Conservation (phyloP, 2,329 filamentous ascomycete genomes). For the Trichoderma pleuroti region DNA sequence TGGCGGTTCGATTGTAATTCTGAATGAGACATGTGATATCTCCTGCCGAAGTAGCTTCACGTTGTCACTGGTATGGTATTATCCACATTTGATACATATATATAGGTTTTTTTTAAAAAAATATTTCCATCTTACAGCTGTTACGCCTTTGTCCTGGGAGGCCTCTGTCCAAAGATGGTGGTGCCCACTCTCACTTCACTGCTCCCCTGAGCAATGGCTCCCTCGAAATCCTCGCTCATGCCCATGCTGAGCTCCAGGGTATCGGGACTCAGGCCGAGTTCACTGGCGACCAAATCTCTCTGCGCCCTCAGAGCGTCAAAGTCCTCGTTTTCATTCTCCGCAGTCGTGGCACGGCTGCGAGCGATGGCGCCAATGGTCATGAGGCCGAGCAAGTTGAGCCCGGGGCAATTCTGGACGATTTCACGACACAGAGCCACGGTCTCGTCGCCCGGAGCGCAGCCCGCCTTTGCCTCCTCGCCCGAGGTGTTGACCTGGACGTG, state of each 20-base stretch:
- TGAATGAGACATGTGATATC: not conserved
- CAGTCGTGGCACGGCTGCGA: slow-evolving; percentile 67
- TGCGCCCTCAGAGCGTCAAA: slow-evolving; percentile 68
- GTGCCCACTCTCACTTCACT: slow-evolving; percentile 88
- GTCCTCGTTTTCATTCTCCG: slow-evolving; percentile 86
- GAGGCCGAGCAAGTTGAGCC: slow-evolving; percentile 71
- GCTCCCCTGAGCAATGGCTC: slow-evolving; percentile 78
- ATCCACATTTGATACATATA: not conserved
- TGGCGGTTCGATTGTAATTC: not conserved
- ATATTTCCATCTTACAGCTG: not conserved
- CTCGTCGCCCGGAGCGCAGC: slow-evolving; percentile 65
- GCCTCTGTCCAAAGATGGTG: slow-evolving; percentile 85
- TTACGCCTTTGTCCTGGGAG: slow-evolving; percentile 61
- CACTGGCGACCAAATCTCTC: slow-evolving; percentile 64
- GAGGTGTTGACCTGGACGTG: slow-evolving; percentile 97
- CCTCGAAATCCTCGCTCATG: slow-evolving; percentile 96
- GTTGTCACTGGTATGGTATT: not conserved
- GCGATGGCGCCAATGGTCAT: slow-evolving; percentile 99
- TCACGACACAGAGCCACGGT: slow-evolving; percentile 63
- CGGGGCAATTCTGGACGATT: slow-evolving; percentile 67
- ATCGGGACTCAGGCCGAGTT: slow-evolving; percentile 43
- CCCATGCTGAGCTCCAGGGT: slow-evolving; percentile 92
- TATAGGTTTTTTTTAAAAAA: not conserved
- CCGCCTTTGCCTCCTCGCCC: slow-evolving; percentile 80
- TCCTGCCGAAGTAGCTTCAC: not conserved